Percentiles rank a stretch among this genome's conserved stretches.
These are phyloP conservation scores for Brassica napus DNA, from an alignment of 345 rosid genomes.

Conservation along the genomic window Da-Ae NC_063437.1:2418501-2419000, in stretches of 20 bases:
- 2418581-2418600: no score
- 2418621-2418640: no score
- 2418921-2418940: conserved; percentile 82
- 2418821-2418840: conserved; percentile 11
- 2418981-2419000: background rate
- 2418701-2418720: conserved; percentile 84
- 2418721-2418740: conserved; percentile 84
- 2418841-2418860: conserved; percentile 54
- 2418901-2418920: conserved; percentile 89
- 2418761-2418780: conserved; percentile 91
- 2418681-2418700: conserved; percentile 47
- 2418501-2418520: no score
- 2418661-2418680: background rate
- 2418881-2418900: conserved; percentile 96
- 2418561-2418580: no score
- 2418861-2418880: conserved; percentile 92
- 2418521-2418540: no score
- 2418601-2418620: no score
- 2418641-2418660: background rate
- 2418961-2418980: background rate
- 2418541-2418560: no score
- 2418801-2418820: no score
- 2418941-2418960: background rate
- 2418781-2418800: background rate
- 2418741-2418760: conserved; percentile 92